Base-by-base conservation (phyloP, 164 flowering plant species). In the Berberis vulgaris region DNA sequence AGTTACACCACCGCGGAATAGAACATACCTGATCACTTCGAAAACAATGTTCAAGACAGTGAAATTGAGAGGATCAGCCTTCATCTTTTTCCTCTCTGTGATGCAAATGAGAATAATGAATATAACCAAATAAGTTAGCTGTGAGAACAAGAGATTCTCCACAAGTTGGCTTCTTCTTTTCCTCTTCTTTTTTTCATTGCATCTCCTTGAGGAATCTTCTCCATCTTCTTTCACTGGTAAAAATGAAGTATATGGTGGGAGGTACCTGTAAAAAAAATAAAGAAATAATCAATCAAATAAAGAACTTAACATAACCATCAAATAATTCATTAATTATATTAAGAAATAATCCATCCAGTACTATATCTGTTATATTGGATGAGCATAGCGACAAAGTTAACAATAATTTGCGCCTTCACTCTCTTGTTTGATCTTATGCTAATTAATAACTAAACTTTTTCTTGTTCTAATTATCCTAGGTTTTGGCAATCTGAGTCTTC, bases 221-320 rank as follows among this genome's bases (percentile, higher is more conserved):
- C 68, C 67, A 2, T 74, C 66, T 41, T 65, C 64, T 45, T 63
- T 68, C 4, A 41, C 50, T 0, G 88, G 88, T n/a, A 79, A 5
- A 52, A 80, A 82, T 2, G 80, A 74, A 4, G 86, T 78, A 13
- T 81, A 82, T 2, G 95, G 87, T 5, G 94, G 95, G 41, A 90
- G 86, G 63, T 87, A 90, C 97, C 97, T 90, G 74, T 43, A 60
- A 71, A 3, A 61, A 26, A 61, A 6, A 44, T 60, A 2, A 58
- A 39, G 42, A 57, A 57, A 38, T 8, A 52, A 52, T 52, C 40
- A 6, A 57, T 39, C 40, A 4, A 26, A 26, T 26, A 26, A 26
- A 26, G 26, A 38, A 60, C 12, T 60, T 3, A 58, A 39, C 6
- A 26, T 38, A 57, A 26, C 26, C 26, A 26, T 26, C 26, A 38